phyloP scores from a whole-genome alignment of 78 protist genomes.

The Dictyostelium citrinum region DNA sequence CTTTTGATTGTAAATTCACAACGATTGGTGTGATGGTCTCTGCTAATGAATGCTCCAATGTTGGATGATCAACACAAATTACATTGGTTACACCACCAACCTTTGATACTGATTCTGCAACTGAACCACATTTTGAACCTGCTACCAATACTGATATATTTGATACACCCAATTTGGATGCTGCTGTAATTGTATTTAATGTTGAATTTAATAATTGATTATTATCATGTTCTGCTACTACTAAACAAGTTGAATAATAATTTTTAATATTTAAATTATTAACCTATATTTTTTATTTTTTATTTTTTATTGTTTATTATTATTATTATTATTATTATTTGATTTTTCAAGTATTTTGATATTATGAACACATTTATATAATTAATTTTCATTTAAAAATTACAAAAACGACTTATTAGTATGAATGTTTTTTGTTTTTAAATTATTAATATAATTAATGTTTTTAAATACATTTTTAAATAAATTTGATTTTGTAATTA shows the following conservation, averaged over 20 bases:
- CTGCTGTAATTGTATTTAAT: conserved; percentile 77
- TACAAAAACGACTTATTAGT: too few species aligned
- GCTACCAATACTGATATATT: conserved; percentile 46
- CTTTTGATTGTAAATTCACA: conserved; percentile 6
- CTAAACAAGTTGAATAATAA: conserved; percentile 40
- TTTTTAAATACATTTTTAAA: neutral
- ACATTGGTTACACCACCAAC: conserved; percentile 89
- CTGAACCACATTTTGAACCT: conserved; percentile 35
- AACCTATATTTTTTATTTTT: too few species aligned
- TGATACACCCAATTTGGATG: conserved; percentile 28
- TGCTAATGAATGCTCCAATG: conserved; percentile 71
- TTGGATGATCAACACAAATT: conserved; percentile 52
- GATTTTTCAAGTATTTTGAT: too few species aligned
- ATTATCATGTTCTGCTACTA: conserved; percentile 80
- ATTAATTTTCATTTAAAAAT: too few species aligned
- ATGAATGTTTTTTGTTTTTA: neutral
- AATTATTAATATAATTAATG: neutral
- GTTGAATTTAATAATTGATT: conserved; percentile 14
- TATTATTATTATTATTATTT: too few species aligned
- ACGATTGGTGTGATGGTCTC: conserved; percentile 88
- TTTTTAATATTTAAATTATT: neutral
- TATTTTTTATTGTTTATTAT: too few species aligned
- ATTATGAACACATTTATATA: too few species aligned
- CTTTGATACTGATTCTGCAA: conserved; percentile 63
- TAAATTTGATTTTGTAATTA: neutral